phyloP scores from a whole-genome alignment of 2,329 filamentous ascomycete species.

The Aureobasidium sp. region DNA sequence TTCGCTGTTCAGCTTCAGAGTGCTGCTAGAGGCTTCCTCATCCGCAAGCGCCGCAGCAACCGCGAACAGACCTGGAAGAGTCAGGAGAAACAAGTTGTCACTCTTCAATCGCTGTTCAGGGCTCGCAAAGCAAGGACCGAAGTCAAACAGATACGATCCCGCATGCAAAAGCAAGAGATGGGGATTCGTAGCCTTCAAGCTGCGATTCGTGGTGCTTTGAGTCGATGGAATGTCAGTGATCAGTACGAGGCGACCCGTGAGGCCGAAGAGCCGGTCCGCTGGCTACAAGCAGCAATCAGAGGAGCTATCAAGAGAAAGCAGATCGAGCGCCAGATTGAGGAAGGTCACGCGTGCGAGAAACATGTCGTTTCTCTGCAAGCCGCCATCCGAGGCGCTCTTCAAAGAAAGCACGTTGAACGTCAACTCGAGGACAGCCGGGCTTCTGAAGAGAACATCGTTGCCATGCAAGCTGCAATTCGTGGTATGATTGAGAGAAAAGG shows the following conservation, averaged over 20 bases:
- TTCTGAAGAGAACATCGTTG: conserved; percentile 52
- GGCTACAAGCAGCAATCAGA: conserved; percentile 42
- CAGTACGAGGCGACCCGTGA: conserved; percentile 37
- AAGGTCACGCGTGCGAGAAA: conserved; percentile 56
- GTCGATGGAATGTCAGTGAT: conserved; percentile 47
- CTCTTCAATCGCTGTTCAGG: conserved; percentile 74
- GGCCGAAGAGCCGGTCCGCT: conserved; percentile 30
- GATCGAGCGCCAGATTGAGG: conserved; percentile 49
- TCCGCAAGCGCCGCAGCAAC: conserved; percentile 55
- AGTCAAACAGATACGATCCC: conserved; percentile 42
- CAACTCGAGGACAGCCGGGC: conserved; percentile 57
- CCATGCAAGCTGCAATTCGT: conserved; percentile 51
- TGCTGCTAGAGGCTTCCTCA: conserved; percentile 66
- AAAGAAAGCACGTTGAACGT: conserved; percentile 33
- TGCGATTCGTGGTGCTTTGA: conserved; percentile 46
- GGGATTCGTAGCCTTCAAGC: conserved; percentile 39
- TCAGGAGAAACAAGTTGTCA: conserved; percentile 60
- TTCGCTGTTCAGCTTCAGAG: conserved; percentile 80
- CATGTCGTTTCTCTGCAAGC: conserved; percentile 47
- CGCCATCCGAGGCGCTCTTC: conserved; percentile 58
- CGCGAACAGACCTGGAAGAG: conserved; percentile 63
- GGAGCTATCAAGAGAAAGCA: conserved; percentile 39
- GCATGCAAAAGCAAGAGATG: conserved; percentile 38
- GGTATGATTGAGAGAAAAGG: conserved; percentile 52
- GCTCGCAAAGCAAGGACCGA: conserved; percentile 50